Evolutionary conservation across 2,329 filamentous ascomycete species (phyloP), one percentile per base, ranked within the genome.

Genomic region (Penicillium nordicum): DNA sequence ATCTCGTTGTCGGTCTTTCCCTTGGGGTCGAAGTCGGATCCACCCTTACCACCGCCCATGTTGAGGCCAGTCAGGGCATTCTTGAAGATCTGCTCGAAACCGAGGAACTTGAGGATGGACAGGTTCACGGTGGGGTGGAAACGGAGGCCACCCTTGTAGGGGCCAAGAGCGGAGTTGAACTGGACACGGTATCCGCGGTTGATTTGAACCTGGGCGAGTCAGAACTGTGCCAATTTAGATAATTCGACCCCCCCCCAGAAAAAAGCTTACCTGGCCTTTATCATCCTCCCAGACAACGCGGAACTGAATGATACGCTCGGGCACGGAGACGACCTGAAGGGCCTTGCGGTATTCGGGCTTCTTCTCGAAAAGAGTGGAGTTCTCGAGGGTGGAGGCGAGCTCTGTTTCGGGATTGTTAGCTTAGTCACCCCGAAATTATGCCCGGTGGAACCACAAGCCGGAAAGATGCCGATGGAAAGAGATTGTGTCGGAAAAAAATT

Each of bases 11-110:
- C 92, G 54, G 88, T 89, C 85, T 97, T 97, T 81, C 92, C 92
- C 86, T 97, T 99, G 77, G 94, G 94, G 79, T 97, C 92, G 76
- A 99, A 97, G 82, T 97, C 94, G 75, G 93, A 88, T 71, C 94
- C 94, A 79, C 94, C 94, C 83, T 97, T 97, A 72, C 89, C 94
- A 80, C 94, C 94, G 65, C 94, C 94, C 87, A 99, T 97, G 81
- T 85, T 90, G 72, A 95, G 80, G 72, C 94, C 94, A 60, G 94
- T 97, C 67, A 97, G 82, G 66, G 94, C 94, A 90, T 97, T 97
- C 86, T 97, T 97, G 85, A 97, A 97, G 80, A 93, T 95, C 82
- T 97, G 94, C 86, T 99, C 94, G 72, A 97, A 97, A 65, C 93
- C 94, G 73, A 99, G 84, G 81, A 97, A 97, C 83, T 99, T 99